A percentile compares a stretch with the other conserved stretches of the same genome.
Evolutionary conservation across 1,284 basidiomycete genomes (phyloP).

Genomic region (Volvariella volvacea): DNA sequence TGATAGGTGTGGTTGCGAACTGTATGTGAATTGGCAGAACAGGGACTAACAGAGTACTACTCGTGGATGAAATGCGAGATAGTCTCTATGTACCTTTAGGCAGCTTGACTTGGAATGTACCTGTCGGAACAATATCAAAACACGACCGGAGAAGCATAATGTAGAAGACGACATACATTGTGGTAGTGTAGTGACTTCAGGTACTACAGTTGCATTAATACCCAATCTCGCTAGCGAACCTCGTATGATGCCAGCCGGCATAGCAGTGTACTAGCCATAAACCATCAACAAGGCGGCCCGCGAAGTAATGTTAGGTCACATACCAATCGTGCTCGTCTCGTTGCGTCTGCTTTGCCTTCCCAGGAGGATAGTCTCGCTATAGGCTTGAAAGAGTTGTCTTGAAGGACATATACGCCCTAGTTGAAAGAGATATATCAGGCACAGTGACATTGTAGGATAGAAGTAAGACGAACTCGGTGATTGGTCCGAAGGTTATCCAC

Average conservation of each 20-base stretch:
- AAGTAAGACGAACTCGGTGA: slow-evolving; percentile 58
- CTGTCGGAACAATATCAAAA: slow-evolving; percentile 16
- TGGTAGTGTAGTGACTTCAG: slow-evolving; percentile 76
- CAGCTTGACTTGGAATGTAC: slow-evolving; percentile 76
- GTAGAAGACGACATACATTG: slow-evolving; percentile 56
- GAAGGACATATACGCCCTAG: slow-evolving; percentile 89
- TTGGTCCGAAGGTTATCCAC: slow-evolving; percentile 95
- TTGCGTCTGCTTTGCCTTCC: slow-evolving; percentile 67
- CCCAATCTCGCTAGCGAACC: slow-evolving; percentile 81
- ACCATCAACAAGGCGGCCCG: slow-evolving; percentile 3
- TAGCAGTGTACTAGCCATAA: slow-evolving; percentile 59
- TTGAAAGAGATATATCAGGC: background rate
- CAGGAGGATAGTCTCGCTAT: slow-evolving; percentile 74
- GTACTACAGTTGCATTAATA: slow-evolving; percentile 62
- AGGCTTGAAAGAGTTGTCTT: slow-evolving; percentile 87
- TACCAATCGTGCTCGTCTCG: slow-evolving; percentile 68
- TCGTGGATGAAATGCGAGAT: no score
- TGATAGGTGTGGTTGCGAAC: no score
- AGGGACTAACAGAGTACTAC: no score
- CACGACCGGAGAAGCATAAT: slow-evolving; percentile 4
- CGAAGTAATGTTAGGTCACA: slow-evolving; percentile 17
- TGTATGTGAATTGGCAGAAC: no score
- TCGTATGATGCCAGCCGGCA: slow-evolving; percentile 76
- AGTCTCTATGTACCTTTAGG: slow-evolving; percentile 42
- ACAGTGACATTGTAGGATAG: background rate